A percentile compares a stretch with the other conserved stretches of the same genome.
These are phyloP conservation scores for Endoconidiophora laricicola DNA, from an alignment of 2,329 filamentous ascomycete species.

Conservation along the genomic window DNA sequence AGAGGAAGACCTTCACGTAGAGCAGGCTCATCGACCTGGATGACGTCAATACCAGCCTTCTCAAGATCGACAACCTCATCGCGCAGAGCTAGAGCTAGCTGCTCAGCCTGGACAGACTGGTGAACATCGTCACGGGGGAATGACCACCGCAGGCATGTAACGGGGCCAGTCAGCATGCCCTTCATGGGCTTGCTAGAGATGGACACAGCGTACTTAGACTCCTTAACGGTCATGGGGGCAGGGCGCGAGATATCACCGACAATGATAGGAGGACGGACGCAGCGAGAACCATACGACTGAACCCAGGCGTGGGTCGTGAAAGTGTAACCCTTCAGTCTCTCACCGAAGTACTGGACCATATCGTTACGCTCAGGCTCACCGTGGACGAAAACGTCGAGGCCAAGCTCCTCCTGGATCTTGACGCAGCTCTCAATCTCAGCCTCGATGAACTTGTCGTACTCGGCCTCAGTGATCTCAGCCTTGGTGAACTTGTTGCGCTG, in stretches of 20 bases:
- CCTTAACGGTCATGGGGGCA: conserved; percentile 97
- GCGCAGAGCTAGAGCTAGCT: conserved; percentile 93
- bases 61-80: conserved; percentile 98
- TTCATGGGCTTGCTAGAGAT: conserved; percentile 99
- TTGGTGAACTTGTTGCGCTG: conserved; percentile 98
- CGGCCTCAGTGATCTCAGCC: conserved; percentile 75
- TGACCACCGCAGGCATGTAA: conserved; percentile 98
- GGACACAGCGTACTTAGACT: conserved; percentile 95
- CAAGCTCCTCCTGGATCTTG: conserved; percentile 96
- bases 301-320: conserved; percentile 99
- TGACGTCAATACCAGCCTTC: conserved; percentile 89
- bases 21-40: conserved; percentile 98
- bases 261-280: conserved; percentile 94
- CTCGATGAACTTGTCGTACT: conserved; percentile 99
- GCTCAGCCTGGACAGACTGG: conserved; percentile 96
- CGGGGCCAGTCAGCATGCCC: conserved; percentile 98
- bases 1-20: conserved; percentile 98
- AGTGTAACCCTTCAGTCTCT: conserved; percentile 88
- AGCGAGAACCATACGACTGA: conserved; percentile 94
- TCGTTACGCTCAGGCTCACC: conserved; percentile 99
- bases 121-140: conserved; percentile 99
- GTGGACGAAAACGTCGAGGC: conserved; percentile 92
- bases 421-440: conserved; percentile 93
- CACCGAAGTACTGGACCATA: conserved; percentile 99
- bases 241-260: conserved; percentile 97